Percentiles rank a stretch among this genome's conserved stretches.
phyloP scores from a whole-genome alignment of 441 rosid genomes.

The Capsella rubella region DNA sequence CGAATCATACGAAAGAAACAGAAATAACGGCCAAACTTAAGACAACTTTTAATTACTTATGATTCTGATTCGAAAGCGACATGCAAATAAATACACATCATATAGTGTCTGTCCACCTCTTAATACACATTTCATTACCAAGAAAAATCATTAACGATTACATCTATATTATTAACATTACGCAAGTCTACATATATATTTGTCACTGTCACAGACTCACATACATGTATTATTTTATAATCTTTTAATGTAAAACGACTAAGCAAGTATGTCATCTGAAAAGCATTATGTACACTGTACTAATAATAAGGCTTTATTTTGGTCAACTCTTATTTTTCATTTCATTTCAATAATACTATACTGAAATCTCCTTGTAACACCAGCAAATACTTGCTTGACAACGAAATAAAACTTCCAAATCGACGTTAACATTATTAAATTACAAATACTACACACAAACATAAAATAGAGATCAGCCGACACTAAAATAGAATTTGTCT shows the following conservation, averaged over 20 bases:
- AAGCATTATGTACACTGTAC: not conserved
- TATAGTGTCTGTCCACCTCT: not conserved
- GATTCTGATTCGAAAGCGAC: slow-evolving; percentile 13
- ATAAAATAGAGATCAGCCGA: slow-evolving; percentile 22
- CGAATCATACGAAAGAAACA: slow-evolving; percentile 1
- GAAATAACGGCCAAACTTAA: not conserved
- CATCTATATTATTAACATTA: not conserved
- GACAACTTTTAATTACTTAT: not conserved
- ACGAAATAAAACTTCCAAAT: not conserved
- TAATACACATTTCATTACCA: not conserved
- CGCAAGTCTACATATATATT: not conserved
- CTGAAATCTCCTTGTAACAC: not conserved
- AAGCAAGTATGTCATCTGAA: slow-evolving; percentile 42
- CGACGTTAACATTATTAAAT: not conserved
- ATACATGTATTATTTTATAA: not conserved
- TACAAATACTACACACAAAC: not conserved
- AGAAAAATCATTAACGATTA: not conserved
- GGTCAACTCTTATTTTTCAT: slow-evolving; percentile 20
- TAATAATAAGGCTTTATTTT: not conserved
- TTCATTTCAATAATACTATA: not conserved
- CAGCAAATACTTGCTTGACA: slow-evolving; percentile 17
- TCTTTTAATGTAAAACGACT: not conserved
- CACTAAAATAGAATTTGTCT: slow-evolving; percentile 27
- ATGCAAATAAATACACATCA: not conserved
- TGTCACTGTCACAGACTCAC: not conserved